These are phyloP conservation scores for Neurospora tetraspora DNA, from an alignment of 495 filamentous ascomycete species.

Conservation along the genomic window DNA sequence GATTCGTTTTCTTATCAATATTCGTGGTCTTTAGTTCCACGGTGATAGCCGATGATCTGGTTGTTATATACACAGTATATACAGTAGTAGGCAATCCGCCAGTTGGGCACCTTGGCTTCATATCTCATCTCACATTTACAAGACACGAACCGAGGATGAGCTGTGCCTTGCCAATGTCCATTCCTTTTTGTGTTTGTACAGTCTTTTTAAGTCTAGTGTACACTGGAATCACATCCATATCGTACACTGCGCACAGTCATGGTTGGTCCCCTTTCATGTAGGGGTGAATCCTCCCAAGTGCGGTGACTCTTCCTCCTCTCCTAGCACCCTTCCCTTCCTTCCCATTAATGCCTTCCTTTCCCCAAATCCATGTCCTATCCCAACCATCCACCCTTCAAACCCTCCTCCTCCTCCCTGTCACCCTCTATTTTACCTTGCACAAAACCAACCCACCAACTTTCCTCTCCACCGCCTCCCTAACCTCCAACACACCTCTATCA, in stretches of 20 bases:
- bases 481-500: constrained; percentile 72
- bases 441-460: constrained; percentile 76
- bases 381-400: constrained; percentile 1
- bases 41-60: background rate
- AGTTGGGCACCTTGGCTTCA: background rate
- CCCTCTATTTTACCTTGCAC: constrained; percentile 51
- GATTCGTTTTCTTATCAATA: background rate
- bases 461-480: constrained; percentile 76
- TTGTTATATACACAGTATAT: background rate
- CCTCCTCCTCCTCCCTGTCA: constrained; percentile 2
- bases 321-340: background rate
- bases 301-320: background rate
- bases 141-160: background rate
- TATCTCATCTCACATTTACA: background rate
- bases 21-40: background rate
- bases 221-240: background rate
- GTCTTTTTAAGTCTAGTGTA: background rate
- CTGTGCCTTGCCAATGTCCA: background rate
- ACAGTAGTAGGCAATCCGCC: background rate
- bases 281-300: background rate
- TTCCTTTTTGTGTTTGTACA: background rate
- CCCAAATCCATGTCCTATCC: background rate
- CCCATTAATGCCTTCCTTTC: background rate
- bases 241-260: background rate
- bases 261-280: background rate